Evolutionary conservation across 2,329 filamentous ascomycete species (phyloP).

Genomic region (Colletotrichum chrysophilum): DNA sequence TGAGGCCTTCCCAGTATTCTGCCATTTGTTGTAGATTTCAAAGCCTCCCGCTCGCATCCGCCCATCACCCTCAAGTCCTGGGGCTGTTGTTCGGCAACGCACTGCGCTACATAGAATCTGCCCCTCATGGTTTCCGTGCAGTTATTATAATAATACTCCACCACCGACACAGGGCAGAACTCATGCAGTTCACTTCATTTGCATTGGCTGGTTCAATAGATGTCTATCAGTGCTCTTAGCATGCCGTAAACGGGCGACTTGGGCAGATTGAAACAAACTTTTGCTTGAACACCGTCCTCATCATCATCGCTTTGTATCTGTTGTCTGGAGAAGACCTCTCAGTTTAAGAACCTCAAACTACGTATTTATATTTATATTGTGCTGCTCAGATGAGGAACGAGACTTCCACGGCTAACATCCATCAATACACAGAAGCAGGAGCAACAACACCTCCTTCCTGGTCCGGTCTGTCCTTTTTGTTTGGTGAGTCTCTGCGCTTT

Average conservation of each 20-base stretch:
- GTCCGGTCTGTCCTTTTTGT: fast-evolving
- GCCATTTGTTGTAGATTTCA: fast-evolving
- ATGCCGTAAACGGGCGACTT: no score
- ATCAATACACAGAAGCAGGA: no score
- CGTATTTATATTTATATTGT: no score
- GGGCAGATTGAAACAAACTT: no score
- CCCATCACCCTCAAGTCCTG: not conserved
- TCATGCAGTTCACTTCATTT: fast-evolving
- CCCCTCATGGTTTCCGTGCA: not conserved
- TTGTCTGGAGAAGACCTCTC: no score
- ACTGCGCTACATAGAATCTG: not conserved
- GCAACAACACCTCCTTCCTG: not conserved
- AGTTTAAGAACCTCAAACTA: no score
- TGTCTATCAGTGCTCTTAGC: no score
- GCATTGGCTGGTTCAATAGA: no score
- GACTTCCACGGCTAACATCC: no score
- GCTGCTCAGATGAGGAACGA: no score
- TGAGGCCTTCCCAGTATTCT: fast-evolving
- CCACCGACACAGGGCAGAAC: fast-evolving
- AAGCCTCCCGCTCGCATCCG: not conserved
- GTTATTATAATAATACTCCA: fast-evolving
- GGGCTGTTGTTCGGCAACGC: not conserved
- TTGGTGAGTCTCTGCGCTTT: not conserved
- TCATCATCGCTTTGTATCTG: no score
- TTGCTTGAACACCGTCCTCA: no score